These are phyloP conservation scores for Trichoderma lentiforme DNA, from an alignment of 2,329 filamentous ascomycete species.

Conservation along the genomic window DNA sequence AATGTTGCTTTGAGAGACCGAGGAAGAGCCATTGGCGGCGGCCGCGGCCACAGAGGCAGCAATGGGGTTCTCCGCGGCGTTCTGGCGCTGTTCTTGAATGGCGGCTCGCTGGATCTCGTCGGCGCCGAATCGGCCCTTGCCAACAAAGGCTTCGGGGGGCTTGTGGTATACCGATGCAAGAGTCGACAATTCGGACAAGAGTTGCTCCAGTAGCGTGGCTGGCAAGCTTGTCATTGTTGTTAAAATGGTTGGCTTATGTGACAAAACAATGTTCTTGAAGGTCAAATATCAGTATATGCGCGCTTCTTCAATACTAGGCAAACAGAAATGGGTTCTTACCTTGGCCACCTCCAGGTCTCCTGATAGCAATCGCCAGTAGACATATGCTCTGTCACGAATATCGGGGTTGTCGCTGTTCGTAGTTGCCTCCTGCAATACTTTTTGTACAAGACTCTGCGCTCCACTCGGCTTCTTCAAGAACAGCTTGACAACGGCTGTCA, in stretches of 20 bases:
- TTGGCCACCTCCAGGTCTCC: conserved; percentile 89
- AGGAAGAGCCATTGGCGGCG: conserved; percentile 60
- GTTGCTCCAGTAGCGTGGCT: conserved; percentile 76
- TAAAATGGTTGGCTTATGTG: conserved; percentile 89
- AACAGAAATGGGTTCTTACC: conserved; percentile 42
- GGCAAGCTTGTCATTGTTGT: conserved; percentile 92
- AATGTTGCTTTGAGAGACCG: conserved; percentile 66
- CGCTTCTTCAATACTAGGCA: background rate
- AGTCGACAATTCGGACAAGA: conserved; percentile 89
- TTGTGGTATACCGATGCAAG: conserved; percentile 98
- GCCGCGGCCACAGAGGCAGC: conserved; percentile 76
- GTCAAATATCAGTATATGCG: background rate
- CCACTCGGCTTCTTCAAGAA: conserved; percentile 96
- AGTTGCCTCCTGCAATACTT: conserved; percentile 88
- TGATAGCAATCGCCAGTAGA: conserved; percentile 95
- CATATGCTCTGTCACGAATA: conserved; percentile 92
- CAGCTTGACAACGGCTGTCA: conserved; percentile 94
- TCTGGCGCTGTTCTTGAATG: conserved; percentile 92
- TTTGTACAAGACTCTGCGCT: conserved; percentile 87
- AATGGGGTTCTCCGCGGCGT: conserved; percentile 89
- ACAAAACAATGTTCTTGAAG: conserved; percentile 76
- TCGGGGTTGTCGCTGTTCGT: conserved; percentile 97
- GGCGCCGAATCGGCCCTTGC: conserved; percentile 88
- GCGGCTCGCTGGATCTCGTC: conserved; percentile 93
- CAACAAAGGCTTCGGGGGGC: conserved; percentile 95